A percentile compares a stretch with the other conserved stretches of the same genome.
Evolutionary conservation across 179 eudicot species (phyloP).

Genomic region (Drosera spatulata): DNA sequence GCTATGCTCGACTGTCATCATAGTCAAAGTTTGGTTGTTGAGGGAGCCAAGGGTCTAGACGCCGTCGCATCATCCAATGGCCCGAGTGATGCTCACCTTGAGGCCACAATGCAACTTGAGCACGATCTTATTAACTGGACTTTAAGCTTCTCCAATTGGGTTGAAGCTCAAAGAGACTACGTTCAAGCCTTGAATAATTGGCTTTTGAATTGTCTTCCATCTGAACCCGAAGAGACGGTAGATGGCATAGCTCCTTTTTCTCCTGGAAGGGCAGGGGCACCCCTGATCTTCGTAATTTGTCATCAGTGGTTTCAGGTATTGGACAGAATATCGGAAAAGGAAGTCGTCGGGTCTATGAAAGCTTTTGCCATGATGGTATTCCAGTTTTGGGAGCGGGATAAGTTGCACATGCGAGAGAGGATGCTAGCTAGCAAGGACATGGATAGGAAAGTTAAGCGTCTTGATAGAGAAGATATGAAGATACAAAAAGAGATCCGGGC

Average conservation of each 20-base stretch:
- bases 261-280: conserved; percentile 87
- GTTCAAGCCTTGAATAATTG: conserved; percentile 64
- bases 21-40: conserved; percentile 61
- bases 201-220: conserved; percentile 65
- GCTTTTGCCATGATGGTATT: conserved; percentile 51
- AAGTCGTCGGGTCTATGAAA: conserved; percentile 74
- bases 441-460: conserved; percentile 58
- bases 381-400: conserved; percentile 72
- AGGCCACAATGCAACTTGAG: conserved; percentile 67
- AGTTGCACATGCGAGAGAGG: conserved; percentile 58
- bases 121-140: conserved; percentile 73
- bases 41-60: conserved; percentile 55
- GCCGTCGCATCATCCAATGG: conserved; percentile 45
- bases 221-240: conserved; percentile 69
- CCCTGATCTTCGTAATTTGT: conserved; percentile 77
- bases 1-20: conserved; percentile 85
- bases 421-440: conserved; percentile 42
- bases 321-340: conserved; percentile 72
- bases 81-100: conserved; percentile 49
- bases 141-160: conserved; percentile 59
- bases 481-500: conserved; percentile 75
- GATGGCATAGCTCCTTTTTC: conserved; percentile 91
- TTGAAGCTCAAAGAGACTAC: conserved; percentile 66
- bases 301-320: conserved; percentile 84
- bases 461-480: conserved; percentile 72